These are phyloP conservation scores for Populus tremula DNA, from an alignment of 345 rosid genomes.

Conservation along the genomic window DNA sequence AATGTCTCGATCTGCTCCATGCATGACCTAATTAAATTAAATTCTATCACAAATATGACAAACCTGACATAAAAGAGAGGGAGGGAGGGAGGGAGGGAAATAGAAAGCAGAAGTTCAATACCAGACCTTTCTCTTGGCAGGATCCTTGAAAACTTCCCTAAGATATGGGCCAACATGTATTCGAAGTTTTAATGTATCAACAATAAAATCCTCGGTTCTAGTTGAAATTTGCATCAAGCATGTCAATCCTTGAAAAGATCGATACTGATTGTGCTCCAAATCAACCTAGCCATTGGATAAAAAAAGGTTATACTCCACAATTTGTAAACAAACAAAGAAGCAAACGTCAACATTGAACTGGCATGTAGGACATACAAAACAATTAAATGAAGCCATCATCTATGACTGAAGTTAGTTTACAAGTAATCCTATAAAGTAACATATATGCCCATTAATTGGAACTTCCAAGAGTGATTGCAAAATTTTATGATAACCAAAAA, in stretches of 20 bases:
- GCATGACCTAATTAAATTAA: constrained; percentile 70
- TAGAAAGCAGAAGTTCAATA: background rate
- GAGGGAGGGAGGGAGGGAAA: background rate
- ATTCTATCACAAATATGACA: constrained; percentile 28
- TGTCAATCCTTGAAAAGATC: constrained; percentile 91
- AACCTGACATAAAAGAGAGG: background rate
- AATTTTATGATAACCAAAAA: background rate
- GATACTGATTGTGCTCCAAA: constrained; percentile 94
- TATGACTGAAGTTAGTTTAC: background rate
- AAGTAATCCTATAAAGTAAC: background rate
- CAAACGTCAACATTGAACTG: background rate
- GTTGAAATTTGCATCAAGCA: constrained; percentile 98
- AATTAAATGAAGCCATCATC: background rate
- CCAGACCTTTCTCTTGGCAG: constrained; percentile 79
- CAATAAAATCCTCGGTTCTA: constrained; percentile 77
- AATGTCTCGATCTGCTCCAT: constrained; percentile 95
- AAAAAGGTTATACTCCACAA: background rate
- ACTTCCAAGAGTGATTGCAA: background rate
- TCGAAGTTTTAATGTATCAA: constrained; percentile 85
- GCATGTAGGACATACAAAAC: background rate
- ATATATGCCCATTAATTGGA: too few relatives aligned
- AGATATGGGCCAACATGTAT: constrained; percentile 78
- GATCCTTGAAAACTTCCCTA: constrained; percentile 86
- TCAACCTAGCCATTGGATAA: constrained; percentile 60
- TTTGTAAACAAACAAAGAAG: background rate